Evolutionary conservation across 805 yeast species (phyloP).

Genomic region (Suhomyces tanzawaensis): DNA sequence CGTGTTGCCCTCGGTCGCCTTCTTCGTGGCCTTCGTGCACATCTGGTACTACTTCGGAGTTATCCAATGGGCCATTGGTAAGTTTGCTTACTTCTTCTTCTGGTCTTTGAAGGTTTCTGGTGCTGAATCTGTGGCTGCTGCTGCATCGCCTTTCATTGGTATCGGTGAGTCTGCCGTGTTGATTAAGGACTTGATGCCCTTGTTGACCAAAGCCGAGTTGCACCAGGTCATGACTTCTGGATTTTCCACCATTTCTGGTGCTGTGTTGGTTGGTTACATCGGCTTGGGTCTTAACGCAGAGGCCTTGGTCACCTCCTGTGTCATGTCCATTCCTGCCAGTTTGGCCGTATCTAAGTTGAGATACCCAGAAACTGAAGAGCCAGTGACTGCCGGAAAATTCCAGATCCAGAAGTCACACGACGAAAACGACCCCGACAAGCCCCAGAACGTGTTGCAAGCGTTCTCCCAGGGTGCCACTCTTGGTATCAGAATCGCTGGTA

Average conservation of each 20-base stretch:
- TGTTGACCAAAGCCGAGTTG: constrained; percentile 57
- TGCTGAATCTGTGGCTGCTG: constrained; percentile 64
- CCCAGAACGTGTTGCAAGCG: constrained; percentile 55
- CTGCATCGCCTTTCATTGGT: constrained; percentile 66
- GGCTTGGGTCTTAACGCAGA: constrained; percentile 62
- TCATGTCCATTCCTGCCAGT: constrained; percentile 67
- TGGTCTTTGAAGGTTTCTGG: constrained; percentile 60
- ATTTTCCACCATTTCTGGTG: constrained; percentile 63
- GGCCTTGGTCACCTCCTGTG: constrained; percentile 63
- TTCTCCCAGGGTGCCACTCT: constrained; percentile 57
- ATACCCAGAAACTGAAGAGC: constrained; percentile 56
- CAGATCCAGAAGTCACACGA: constrained; percentile 41
- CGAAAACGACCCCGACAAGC: constrained; percentile 28
- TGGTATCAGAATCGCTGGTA: constrained; percentile 55
- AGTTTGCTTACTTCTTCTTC: constrained; percentile 56
- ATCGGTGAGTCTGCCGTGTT: constrained; percentile 65
- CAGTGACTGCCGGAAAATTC: constrained; percentile 48
- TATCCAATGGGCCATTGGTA: constrained; percentile 58
- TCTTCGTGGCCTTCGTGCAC: constrained; percentile 62
- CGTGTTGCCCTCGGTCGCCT: constrained; percentile 60
- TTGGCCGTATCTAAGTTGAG: constrained; percentile 59
- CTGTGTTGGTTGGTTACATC: constrained; percentile 60
- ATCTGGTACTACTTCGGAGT: constrained; percentile 58
- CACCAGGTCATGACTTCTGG: constrained; percentile 64
- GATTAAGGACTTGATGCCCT: constrained; percentile 58